Evolutionary conservation across 2,329 filamentous ascomycete genomes (phyloP).

Genomic region (Sporothrix euskadiensis): DNA sequence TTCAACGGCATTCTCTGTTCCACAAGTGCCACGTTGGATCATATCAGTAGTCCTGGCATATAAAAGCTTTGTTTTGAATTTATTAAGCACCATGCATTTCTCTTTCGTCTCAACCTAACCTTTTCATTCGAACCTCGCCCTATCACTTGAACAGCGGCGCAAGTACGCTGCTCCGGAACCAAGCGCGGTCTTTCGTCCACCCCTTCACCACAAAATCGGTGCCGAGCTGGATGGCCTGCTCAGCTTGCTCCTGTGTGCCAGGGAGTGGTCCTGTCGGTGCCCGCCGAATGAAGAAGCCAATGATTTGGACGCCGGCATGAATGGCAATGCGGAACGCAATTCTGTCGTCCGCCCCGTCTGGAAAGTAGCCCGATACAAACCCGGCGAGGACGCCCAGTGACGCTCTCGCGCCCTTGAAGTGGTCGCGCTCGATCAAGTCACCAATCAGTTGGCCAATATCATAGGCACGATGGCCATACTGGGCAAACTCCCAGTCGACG

Average conservation of each 20-base stretch:
- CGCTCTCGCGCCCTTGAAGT: background rate
- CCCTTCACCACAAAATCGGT: background rate
- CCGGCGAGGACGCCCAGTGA: background rate
- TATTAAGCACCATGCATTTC: background rate
- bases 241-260: background rate
- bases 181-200: background rate
- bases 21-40: background rate
- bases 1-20: background rate
- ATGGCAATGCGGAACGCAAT: background rate
- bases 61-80: background rate
- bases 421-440: conserved; percentile 40
- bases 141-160: background rate
- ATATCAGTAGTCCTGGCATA: background rate
- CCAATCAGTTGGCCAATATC: conserved; percentile 47
- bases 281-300: background rate
- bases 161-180: background rate
- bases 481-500: conserved; percentile 48
- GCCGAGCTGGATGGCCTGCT: background rate
- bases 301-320: background rate
- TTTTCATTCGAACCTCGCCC: background rate
- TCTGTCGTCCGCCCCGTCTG: background rate
- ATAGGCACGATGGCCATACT: conserved; percentile 42
- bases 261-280: background rate
- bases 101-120: background rate
- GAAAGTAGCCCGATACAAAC: conserved; percentile 1